phyloP scores from a whole-genome alignment of 176 grass and related monocot species.

The Triticum dicoccoides region DNA sequence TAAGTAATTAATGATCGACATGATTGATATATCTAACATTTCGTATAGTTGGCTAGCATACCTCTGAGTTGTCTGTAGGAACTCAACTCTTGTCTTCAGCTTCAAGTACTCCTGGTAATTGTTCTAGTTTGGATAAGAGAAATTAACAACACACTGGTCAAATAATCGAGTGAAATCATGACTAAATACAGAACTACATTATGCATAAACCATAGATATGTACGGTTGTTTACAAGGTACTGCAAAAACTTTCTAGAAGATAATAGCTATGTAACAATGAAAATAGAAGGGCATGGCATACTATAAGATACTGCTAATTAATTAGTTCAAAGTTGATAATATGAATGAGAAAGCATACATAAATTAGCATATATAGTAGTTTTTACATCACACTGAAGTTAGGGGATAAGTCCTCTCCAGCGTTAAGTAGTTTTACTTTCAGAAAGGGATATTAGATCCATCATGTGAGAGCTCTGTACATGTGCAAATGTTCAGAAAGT shows the following conservation, averaged over 20 bases:
- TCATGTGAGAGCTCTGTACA: neutral
- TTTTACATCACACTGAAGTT: neutral
- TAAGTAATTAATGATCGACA: neutral
- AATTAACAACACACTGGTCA: neutral
- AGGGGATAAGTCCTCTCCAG: neutral
- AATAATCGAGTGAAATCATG: neutral
- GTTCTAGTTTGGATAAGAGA: slow-evolving; percentile 42
- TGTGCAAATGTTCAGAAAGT: neutral
- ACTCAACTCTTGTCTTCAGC: slow-evolving; percentile 83
- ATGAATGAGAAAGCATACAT: neutral
- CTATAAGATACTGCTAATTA: neutral
- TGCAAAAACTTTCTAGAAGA: neutral
- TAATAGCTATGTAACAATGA: neutral
- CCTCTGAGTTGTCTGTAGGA: slow-evolving; percentile 87
- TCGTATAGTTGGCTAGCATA: neutral
- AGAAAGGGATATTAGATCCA: neutral
- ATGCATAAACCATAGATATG: neutral
- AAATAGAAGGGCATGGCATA: neutral
- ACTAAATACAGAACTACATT: neutral
- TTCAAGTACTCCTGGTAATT: slow-evolving; percentile 89
- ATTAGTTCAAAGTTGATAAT: neutral
- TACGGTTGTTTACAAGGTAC: neutral
- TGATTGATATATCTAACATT: neutral
- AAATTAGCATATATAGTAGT: neutral
- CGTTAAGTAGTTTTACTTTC: neutral